Conservation (phyloP, 176 grass and related monocot genomes). For the Pharus latifolius region DNA sequence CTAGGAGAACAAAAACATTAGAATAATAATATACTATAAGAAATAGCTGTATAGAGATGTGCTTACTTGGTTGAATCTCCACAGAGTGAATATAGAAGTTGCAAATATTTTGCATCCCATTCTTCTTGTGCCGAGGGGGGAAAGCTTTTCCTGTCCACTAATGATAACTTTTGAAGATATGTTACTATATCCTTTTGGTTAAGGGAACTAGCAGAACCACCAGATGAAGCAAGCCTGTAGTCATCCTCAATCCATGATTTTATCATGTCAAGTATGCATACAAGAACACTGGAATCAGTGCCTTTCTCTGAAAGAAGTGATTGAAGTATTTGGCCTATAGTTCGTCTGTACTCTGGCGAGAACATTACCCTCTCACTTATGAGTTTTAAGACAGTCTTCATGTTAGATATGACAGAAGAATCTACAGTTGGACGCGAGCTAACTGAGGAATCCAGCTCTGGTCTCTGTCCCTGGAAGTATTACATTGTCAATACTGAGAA, state of each 20-base stretch:
- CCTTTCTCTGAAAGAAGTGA: conserved; percentile 75
- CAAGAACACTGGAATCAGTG: conserved; percentile 71
- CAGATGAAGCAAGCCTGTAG: conserved; percentile 41
- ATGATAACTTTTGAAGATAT: conserved; percentile 92
- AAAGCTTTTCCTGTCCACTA: conserved; percentile 87
- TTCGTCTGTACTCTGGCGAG: conserved; percentile 63
- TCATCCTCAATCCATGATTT: conserved; percentile 95
- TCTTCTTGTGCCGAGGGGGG: conserved; percentile 57
- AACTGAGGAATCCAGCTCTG: conserved; percentile 76
- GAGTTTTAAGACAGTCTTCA: conserved; percentile 80
- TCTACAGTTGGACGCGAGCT: conserved; percentile 58
- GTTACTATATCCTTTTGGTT: conserved; percentile 75
- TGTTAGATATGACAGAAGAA: conserved; percentile 68
- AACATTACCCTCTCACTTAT: conserved; percentile 86
- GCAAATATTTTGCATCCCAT: conserved; percentile 92
- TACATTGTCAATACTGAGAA: neutral
- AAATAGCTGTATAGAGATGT: conserved; percentile 13
- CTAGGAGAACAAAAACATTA: conserved; percentile 47
- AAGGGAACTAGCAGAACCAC: conserved; percentile 45
- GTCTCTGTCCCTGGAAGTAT: conserved; percentile 71
- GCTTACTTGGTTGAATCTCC: conserved; percentile 83
- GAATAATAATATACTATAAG: conserved; percentile 1
- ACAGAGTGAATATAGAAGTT: conserved; percentile 82
- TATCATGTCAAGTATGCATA: conserved; percentile 86
- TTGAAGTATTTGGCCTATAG: conserved; percentile 78